phyloP scores from a whole-genome alignment of 2,329 filamentous ascomycete genomes.

The Lachnellula cervina region DNA sequence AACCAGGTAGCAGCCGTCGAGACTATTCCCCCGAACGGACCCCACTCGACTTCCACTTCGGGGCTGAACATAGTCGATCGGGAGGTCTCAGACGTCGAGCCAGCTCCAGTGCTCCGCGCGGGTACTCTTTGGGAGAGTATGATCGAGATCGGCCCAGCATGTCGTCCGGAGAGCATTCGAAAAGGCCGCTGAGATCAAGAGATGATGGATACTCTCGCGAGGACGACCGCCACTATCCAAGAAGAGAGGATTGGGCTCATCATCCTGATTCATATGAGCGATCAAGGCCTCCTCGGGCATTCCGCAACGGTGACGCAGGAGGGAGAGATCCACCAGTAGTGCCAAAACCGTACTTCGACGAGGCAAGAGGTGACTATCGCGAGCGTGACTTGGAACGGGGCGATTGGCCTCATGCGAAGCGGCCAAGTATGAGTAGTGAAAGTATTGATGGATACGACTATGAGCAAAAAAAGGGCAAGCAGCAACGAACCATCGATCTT shows the following conservation, averaged over 20 bases:
- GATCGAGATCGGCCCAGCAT: slow-evolving; percentile 17
- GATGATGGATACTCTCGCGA: slow-evolving; percentile 18
- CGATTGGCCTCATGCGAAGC: slow-evolving; percentile 11
- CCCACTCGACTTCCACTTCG: slow-evolving; percentile 12
- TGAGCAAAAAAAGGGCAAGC: slow-evolving; percentile 9
- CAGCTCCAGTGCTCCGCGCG: slow-evolving; percentile 9
- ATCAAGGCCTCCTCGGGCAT: slow-evolving; percentile 25
- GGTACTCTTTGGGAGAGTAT: slow-evolving; percentile 18
- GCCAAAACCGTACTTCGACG: slow-evolving; percentile 24
- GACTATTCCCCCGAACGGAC: slow-evolving; percentile 19
- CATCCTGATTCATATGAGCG: slow-evolving; percentile 23
- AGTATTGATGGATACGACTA: slow-evolving; percentile 28
- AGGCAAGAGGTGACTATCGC: slow-evolving; percentile 13
- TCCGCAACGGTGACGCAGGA: slow-evolving; percentile 20
- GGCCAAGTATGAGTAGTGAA: slow-evolving; percentile 12
- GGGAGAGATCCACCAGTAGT: slow-evolving; percentile 15
- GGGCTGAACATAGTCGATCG: slow-evolving; percentile 7
- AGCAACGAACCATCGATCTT: slow-evolving; percentile 33
- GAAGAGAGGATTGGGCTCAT: slow-evolving; percentile 5
- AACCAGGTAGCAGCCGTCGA: slow-evolving; percentile 4
- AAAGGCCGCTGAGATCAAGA: slow-evolving; percentile 12
- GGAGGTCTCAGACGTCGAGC: slow-evolving; percentile 16
- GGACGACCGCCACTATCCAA: no score
- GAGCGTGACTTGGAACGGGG: slow-evolving; percentile 19
- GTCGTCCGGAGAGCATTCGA: slow-evolving; percentile 8